Evolutionary conservation across 1,284 basidiomycete genomes (phyloP), one percentile per base, ranked within the genome.

Genomic region (Moniliophthora roreri): DNA sequence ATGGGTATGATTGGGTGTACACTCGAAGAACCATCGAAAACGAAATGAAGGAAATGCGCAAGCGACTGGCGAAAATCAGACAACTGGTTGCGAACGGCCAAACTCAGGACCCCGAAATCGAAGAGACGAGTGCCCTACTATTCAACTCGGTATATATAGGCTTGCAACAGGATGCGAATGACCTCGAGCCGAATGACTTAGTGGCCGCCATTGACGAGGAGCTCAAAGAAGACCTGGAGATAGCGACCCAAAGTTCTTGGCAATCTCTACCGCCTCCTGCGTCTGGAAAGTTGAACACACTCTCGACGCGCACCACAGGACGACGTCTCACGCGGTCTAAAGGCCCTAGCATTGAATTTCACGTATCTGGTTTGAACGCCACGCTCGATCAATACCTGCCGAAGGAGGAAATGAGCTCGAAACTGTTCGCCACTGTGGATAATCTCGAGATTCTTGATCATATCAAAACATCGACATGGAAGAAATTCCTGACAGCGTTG

Each of bases 391-490:
- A 84, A 49, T 91, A 87, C 63, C 70, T 69, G 1, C 76, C 80
- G 4, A 75, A 78, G 20, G 78, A 81, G 53, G 72, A 78, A 0
- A 70, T 87, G 18, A 80, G 86, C 15, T 89, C 87, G 4, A 77
- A 87, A 53, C 77, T 82, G 2, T 76, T 93, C 50, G 77, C 82
- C 3, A 85, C 85, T 23, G 74, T 90, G 54, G 79, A 74, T 55
- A 82, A 92, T 60, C 63, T 93, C 44, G 93, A 97, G 69, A 97
- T 99, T 58, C 75, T 98, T 50, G 96, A 99, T 71, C 95, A 98
- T 66, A 93, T 99, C 77, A 95, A 93, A 75, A 95, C 95, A 0
- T 98, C 95, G 9, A 98, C 96, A 0, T 99, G 97, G 97, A 90
- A 88, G 69, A 98, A 95, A 65, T 99, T 99, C 68, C 73, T 99